Evolutionary conservation across 2,329 filamentous ascomycete genomes (phyloP).

Genomic region (Botryosphaeria agaves): DNA sequence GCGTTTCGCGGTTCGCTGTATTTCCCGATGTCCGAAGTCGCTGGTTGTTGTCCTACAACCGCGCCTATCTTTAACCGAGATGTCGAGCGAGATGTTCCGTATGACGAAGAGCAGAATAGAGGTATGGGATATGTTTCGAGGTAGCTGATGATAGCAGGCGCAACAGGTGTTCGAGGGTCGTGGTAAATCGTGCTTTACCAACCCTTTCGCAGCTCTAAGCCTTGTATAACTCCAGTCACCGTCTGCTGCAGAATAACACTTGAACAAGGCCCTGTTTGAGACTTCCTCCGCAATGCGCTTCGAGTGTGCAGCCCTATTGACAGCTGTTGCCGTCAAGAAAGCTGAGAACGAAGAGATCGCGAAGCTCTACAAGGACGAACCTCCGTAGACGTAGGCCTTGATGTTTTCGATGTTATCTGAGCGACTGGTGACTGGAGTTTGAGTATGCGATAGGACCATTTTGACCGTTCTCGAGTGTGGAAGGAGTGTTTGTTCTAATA

Average conservation of each 20-base stretch:
- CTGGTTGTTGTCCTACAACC: too few relatives aligned
- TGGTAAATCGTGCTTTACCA: too few relatives aligned
- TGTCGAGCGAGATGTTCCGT: too few relatives aligned
- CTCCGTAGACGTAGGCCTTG: constrained; percentile 21
- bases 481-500: constrained; percentile 3
- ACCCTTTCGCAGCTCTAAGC: too few relatives aligned
- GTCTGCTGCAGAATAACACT: constrained; percentile 25
- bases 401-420: constrained; percentile 21
- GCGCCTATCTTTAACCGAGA: too few relatives aligned
- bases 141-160: too few relatives aligned
- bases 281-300: constrained; percentile 18
- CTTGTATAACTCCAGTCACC: constrained; percentile 25
- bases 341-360: constrained; percentile 16
- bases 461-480: constrained; percentile 9
- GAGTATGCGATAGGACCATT: constrained; percentile 16
- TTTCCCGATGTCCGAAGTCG: too few relatives aligned
- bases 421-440: constrained; percentile 25
- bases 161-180: too few relatives aligned
- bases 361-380: constrained; percentile 19
- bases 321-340: constrained; percentile 16
- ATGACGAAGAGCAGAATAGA: too few relatives aligned
- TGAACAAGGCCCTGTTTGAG: constrained; percentile 20
- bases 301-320: constrained; percentile 16
- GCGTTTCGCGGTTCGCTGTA: too few relatives aligned
- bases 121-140: too few relatives aligned